Evolutionary conservation across 495 filamentous ascomycete genomes (phyloP).

Genomic region (Penicillium waksmanii): DNA sequence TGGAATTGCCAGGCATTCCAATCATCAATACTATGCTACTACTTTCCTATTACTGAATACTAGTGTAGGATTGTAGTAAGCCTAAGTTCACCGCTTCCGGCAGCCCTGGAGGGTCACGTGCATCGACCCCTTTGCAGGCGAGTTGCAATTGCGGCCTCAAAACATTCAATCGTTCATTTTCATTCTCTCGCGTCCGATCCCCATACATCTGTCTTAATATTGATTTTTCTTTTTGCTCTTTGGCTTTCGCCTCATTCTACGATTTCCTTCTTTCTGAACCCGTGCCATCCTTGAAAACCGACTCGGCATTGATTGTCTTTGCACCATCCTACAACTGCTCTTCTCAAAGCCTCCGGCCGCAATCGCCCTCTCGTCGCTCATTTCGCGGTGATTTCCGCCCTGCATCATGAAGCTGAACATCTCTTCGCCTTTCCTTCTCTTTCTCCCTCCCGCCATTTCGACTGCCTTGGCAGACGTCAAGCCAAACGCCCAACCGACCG

Average conservation of each 20-base stretch:
- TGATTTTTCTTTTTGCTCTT: neutral
- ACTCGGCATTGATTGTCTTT: slow-evolving; percentile 1
- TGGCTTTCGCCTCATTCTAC: no score
- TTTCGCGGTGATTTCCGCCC: slow-evolving; percentile 17
- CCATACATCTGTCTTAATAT: neutral
- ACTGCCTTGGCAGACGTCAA: slow-evolving; percentile 29
- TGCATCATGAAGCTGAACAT: slow-evolving; percentile 39
- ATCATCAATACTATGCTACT: no score
- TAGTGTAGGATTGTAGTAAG: no score
- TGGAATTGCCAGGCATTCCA: no score
- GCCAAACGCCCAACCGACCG: slow-evolving; percentile 19
- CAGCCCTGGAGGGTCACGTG: neutral
- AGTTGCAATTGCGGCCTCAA: neutral
- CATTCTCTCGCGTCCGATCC: neutral
- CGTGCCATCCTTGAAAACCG: neutral
- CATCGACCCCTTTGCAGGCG: neutral
- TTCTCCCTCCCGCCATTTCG: slow-evolving; percentile 43
- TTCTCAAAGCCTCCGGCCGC: neutral
- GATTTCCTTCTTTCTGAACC: neutral
- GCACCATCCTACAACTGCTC: neutral
- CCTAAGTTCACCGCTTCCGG: neutral
- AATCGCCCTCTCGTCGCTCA: slow-evolving; percentile 11
- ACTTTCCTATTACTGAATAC: no score
- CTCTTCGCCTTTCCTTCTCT: slow-evolving; percentile 36
- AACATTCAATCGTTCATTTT: neutral